Evolutionary conservation across 768 basidiomycete genomes (phyloP).

Genomic region (Fomitopsis serialis): DNA sequence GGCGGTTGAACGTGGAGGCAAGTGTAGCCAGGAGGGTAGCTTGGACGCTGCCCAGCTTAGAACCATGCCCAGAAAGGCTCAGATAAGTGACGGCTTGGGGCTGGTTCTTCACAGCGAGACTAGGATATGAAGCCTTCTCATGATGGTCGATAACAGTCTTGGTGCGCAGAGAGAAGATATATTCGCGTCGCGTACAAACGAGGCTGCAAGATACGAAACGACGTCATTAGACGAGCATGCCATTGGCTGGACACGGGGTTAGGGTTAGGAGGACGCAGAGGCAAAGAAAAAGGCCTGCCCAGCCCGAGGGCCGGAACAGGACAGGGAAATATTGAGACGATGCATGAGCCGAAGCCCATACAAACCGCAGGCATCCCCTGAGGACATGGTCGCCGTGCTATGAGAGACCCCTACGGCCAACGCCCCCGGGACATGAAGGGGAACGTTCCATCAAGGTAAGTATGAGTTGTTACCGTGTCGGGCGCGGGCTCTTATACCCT

Average conservation of each 20-base stretch:
- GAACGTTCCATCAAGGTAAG: constrained; percentile 31
- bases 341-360: constrained; percentile 42
- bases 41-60: neutral
- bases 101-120: no score
- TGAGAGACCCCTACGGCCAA: constrained; percentile 34
- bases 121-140: no score
- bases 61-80: neutral
- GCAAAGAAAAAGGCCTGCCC: constrained; percentile 39
- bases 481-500: constrained; percentile 14
- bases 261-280: constrained; percentile 21
- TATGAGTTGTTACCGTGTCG: constrained; percentile 20
- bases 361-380: constrained; percentile 41
- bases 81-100: no score
- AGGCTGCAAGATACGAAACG: neutral
- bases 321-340: constrained; percentile 43
- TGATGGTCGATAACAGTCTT: no score
- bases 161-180: neutral
- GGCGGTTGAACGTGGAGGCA: constrained; percentile 14
- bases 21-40: constrained; percentile 1
- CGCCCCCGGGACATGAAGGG: constrained; percentile 31
- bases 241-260: constrained; percentile 15
- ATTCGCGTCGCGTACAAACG: neutral
- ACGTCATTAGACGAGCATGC: neutral
- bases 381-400: constrained; percentile 54
- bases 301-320: constrained; percentile 47